These are phyloP conservation scores for Euryodendron excelsum DNA, from an alignment of 148 eudicot genomes.

Conservation along the genomic window DNA sequence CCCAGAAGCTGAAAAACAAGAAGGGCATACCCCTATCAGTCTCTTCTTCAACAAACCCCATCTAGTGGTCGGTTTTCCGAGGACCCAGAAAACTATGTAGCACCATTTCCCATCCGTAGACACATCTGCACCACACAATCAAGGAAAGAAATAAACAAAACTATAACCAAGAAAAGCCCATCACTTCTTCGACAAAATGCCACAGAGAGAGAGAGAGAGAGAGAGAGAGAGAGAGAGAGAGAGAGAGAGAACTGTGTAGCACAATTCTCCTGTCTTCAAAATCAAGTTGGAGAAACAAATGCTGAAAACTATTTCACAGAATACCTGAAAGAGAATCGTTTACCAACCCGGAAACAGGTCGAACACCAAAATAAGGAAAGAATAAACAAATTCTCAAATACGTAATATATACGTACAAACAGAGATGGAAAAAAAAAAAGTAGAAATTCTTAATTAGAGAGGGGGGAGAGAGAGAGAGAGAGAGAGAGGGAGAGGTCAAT, in stretches of 20 bases:
- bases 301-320: not conserved
- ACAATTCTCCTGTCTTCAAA: not conserved
- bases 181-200: not conserved
- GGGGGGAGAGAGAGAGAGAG: not conserved
- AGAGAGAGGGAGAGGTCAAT: not conserved
- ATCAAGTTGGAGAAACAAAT: not conserved
- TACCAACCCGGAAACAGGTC: not conserved
- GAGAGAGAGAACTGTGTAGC: not conserved
- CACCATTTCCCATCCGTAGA: conserved; percentile 98
- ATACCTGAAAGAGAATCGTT: no score
- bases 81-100: conserved; percentile 79
- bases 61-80: conserved; percentile 56
- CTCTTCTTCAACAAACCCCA: conserved; percentile 83
- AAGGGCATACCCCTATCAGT: conserved; percentile 72
- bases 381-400: not conserved
- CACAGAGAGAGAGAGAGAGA: not conserved
- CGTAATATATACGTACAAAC: no score
- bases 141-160: conserved; percentile 5
- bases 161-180: not conserved
- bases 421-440: no score
- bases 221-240: not conserved
- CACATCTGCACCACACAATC: conserved; percentile 50
- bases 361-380: not conserved
- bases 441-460: not conserved
- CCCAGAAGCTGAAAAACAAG: conserved; percentile 73